Evolutionary conservation across 306 rosid species (phyloP), one percentile per base, ranked within the genome.

Genomic region (Cucumis melo): DNA sequence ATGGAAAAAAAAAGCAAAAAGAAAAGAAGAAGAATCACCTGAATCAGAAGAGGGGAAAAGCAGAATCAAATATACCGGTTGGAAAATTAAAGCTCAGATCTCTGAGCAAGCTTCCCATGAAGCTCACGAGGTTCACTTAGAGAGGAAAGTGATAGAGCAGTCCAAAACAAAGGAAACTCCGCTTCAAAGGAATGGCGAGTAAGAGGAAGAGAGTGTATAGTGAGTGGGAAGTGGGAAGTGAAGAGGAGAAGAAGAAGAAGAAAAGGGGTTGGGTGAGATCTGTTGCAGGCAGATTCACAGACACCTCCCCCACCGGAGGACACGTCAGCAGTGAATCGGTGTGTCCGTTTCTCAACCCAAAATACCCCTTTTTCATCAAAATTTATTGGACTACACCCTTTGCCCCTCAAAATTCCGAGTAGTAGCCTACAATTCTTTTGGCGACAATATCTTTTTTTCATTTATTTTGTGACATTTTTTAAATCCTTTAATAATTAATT

Each of bases 31-130:
- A 29, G 64, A 86, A 85, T 87, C 89, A 88, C 92, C 95, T 88
- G 95, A 90, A 89, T 81, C 82, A 89, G 89, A 82, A 79, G 83
- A 48, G 24, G 15, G 41, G 23, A 21, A 71, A 24, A 46, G 75
- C 56, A 71, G 58, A 13, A 48, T 14, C 57, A 13, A 21, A 24
- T 48, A 14, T 46, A 80, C 87, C 83, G 85, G 81, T 91, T 85
- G 68, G 80, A 79, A 71, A 84, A 88, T 89, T 80, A 85, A 89
- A 73, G 48, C 32, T 73, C 88, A 85, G 99, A 94, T 94, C 99
- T 85, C 87, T 77, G 62, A 76, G 79, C 89, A 66, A 89, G 85
- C 81, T 88, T 90, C 92, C 80, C 97, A 88, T 94, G 99, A 86
- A 83, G 88, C 13, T 88, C 97, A 90, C 91, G 89, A 85, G 92